Conservation (phyloP, 176 grass and related monocot genomes). For the Oryza punctata region DNA sequence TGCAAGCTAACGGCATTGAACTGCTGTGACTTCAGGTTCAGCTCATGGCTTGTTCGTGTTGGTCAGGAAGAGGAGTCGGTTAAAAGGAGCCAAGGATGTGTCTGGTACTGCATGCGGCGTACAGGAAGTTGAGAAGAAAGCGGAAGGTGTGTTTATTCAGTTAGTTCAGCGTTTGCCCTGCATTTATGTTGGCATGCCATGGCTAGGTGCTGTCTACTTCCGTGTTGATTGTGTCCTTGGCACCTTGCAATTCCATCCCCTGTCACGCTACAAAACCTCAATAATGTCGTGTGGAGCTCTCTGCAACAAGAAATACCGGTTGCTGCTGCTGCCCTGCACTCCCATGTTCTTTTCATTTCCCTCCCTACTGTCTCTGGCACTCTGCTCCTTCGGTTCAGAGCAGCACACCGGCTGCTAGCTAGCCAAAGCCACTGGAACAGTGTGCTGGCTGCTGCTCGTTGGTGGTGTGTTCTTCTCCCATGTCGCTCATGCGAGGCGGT, state of each 20-base stretch:
- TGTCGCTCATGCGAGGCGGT: constrained; percentile 9
- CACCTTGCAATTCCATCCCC: constrained; percentile 37
- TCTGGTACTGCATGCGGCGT: neutral
- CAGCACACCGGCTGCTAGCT: neutral
- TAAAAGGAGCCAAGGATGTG: neutral
- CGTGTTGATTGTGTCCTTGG: constrained; percentile 32
- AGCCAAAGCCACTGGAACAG: neutral
- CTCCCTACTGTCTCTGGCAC: neutral
- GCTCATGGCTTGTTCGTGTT: constrained; percentile 1
- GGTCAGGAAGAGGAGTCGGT: neutral
- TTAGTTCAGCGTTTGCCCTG: neutral
- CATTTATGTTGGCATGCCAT: constrained; percentile 14
- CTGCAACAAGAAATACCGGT: constrained; percentile 31
- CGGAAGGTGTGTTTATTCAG: neutral
- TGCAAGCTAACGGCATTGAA: constrained; percentile 7
- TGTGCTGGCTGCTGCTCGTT: neutral
- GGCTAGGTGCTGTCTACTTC: neutral
- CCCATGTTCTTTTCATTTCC: neutral
- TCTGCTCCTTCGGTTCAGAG: neutral
- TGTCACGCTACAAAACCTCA: neutral
- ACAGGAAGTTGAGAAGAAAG: constrained; percentile 1
- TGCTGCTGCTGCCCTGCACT: neutral
- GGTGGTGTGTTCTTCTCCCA: neutral
- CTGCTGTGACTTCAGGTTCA: neutral
- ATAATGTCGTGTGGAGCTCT: constrained; percentile 28